Evolutionary conservation across 441 rosid genomes (phyloP), one percentile per base, ranked within the genome.

Genomic region (Pelargonium australe): DNA sequence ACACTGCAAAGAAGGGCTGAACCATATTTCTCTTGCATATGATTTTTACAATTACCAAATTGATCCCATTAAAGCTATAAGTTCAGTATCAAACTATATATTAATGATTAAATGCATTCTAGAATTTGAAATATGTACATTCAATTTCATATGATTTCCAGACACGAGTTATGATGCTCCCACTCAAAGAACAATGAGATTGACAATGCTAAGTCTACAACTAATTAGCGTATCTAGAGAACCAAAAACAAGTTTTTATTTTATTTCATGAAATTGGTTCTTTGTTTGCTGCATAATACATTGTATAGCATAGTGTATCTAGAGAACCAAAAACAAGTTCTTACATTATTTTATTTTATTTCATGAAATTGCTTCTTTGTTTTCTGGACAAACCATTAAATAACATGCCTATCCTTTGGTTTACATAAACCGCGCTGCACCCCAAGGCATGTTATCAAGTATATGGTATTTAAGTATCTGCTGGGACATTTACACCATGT

Each of bases 81-180:
- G 9, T 67, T 47, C 5, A 17, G 25, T 40, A 28, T 53, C 40
- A 70, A 62, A 28, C 67, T 44, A 45, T 40, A 41, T n/a, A 64
- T 5, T 17, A 9, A 66, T 16, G 14, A 11, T 28, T 49, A 44
- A 63, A 47, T 45, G 51, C 45, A 19, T 70, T 7, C 9, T 13
- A 14, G 63, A 58, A 23, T 19, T 16, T 67, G 41, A 64, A 55
- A 14, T 45, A 23, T 43, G 7, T 5, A 34, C 23, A 58, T 60
- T 58, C 19, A 49, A 65, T 16, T 53, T 44, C 12, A 58, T 31
- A 69, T 62, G n/a, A 69, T 41, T 9, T 51, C 61, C 45, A 53
- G 19, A 63, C 70, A 55, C 31, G 64, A 19, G 70, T 37, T 58
- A 47, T 7, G 17, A 14, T 14, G 23, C 60, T n/a, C 17, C 60